Evolutionary conservation across 1,284 basidiomycete species (phyloP).

Genomic region (Leccinum huronense): DNA sequence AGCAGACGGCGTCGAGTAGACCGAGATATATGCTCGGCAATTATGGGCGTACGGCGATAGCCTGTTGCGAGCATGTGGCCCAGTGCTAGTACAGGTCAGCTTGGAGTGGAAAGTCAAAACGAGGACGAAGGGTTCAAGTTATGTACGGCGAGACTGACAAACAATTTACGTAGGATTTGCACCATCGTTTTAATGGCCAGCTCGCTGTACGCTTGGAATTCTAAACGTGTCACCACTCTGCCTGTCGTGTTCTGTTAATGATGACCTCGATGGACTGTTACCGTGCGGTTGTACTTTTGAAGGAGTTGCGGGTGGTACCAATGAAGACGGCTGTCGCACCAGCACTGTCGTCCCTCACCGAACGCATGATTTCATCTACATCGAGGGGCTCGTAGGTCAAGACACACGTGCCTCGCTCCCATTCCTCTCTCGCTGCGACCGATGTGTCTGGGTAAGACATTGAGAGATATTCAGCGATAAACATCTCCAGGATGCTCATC

Average conservation of each 20-base stretch:
- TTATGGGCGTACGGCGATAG: constrained; percentile 7
- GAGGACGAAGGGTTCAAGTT: background rate
- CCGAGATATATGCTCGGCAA: constrained; percentile 10
- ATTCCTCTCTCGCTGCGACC: constrained; percentile 45
- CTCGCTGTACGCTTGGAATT: constrained; percentile 82
- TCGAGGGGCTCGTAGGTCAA: constrained; percentile 63
- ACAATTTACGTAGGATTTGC: constrained; percentile 44
- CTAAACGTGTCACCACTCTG: constrained; percentile 68
- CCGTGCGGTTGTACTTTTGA: constrained; percentile 41
- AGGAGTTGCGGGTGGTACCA: constrained; percentile 68
- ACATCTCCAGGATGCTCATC: constrained; percentile 40
- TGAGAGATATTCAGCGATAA: too few relatives aligned
- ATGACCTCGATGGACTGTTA: constrained; percentile 3
- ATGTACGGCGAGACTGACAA: background rate
- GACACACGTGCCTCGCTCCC: constrained; percentile 51
- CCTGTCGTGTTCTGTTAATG: constrained; percentile 42
- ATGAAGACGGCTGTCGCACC: constrained; percentile 76
- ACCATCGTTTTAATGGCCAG: constrained; percentile 80
- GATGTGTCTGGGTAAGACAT: constrained; percentile 42
- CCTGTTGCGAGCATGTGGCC: constrained; percentile 24
- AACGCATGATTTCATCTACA: constrained; percentile 53
- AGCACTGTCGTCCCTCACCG: constrained; percentile 60
- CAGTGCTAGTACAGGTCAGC: background rate
- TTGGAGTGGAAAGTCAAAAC: background rate
- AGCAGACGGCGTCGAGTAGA: constrained; percentile 9